Conservation (phyloP, 179 eudicot species). For the Sideroxylon spinosum region DNA sequence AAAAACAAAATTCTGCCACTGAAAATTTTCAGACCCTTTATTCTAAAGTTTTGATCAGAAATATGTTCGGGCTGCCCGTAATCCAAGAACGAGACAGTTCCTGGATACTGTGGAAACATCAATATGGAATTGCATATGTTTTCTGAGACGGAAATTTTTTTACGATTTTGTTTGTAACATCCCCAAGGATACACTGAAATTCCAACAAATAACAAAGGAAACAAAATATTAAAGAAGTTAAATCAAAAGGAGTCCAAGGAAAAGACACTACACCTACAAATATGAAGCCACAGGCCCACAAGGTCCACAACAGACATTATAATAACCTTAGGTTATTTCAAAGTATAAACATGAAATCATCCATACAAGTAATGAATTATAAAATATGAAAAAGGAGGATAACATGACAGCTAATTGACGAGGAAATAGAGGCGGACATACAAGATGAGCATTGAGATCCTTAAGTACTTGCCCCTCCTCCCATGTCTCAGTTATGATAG, state of each 20-base stretch:
- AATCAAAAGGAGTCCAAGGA: background rate
- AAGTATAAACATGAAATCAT: background rate
- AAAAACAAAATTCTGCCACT: slow-evolving; percentile 1
- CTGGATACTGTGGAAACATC: background rate
- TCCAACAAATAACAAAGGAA: background rate
- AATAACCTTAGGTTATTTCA: background rate
- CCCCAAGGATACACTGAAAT: background rate
- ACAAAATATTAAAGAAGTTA: background rate
- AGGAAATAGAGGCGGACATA: slow-evolving; percentile 33
- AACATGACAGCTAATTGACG: background rate
- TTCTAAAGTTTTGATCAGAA: slow-evolving; percentile 28
- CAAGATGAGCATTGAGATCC: slow-evolving; percentile 83
- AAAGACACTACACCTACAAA: background rate
- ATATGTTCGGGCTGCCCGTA: slow-evolving; percentile 39
- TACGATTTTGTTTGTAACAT: background rate
- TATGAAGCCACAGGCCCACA: background rate
- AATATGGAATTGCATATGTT: background rate
- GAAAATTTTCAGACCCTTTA: background rate
- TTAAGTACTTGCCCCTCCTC: slow-evolving; percentile 95
- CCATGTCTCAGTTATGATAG: slow-evolving; percentile 96
- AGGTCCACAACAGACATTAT: background rate
- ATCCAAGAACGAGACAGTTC: background rate
- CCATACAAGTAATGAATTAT: too few species aligned
- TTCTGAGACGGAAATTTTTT: background rate
- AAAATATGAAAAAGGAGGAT: background rate